Percentiles rank a stretch among this genome's conserved stretches.
These are phyloP conservation scores for Ascoidea rubescens DNA, from an alignment of 805 yeast species.

Conservation along the genomic window DNA sequence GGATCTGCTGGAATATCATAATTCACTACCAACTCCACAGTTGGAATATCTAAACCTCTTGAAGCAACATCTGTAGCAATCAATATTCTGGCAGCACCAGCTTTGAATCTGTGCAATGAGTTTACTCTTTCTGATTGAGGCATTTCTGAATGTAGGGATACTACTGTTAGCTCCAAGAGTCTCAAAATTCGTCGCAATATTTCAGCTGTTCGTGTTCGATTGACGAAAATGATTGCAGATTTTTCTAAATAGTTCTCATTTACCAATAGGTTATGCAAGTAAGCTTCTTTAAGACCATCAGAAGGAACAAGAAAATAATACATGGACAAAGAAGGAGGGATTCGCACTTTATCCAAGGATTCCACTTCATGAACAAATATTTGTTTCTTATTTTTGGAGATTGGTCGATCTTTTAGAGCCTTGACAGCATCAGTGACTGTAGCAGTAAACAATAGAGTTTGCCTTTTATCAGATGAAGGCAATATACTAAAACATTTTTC, in stretches of 20 bases:
- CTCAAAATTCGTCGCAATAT: slow-evolving; percentile 64
- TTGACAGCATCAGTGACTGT: slow-evolving; percentile 90
- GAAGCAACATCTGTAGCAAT: slow-evolving; percentile 97
- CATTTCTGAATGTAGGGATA: slow-evolving; percentile 90
- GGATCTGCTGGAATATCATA: slow-evolving; percentile 93
- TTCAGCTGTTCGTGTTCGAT: slow-evolving; percentile 85
- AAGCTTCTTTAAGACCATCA: slow-evolving; percentile 81
- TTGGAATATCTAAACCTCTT: slow-evolving; percentile 93
- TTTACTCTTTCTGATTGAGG: slow-evolving; percentile 85
- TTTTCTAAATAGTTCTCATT: slow-evolving; percentile 47
- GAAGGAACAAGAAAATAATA: slow-evolving; percentile 61
- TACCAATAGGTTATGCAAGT: slow-evolving; percentile 54
- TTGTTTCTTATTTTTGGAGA: slow-evolving; percentile 38
- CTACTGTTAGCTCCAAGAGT: slow-evolving; percentile 61
- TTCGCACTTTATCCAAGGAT: slow-evolving; percentile 57
- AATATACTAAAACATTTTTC: slow-evolving; percentile 55
- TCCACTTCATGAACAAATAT: slow-evolving; percentile 64
- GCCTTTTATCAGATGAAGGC: slow-evolving; percentile 63
- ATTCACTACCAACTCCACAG: slow-evolving; percentile 79
- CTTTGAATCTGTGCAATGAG: slow-evolving; percentile 84
- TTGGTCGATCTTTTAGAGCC: slow-evolving; percentile 52
- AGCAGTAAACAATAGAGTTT: slow-evolving; percentile 87
- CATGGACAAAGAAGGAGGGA: slow-evolving; percentile 59
- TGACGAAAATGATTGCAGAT: slow-evolving; percentile 80
- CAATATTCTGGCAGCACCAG: slow-evolving; percentile 84